Base-by-base conservation (phyloP, 2,329 filamentous ascomycete species). In the Thielaviopsis musarum region DNA sequence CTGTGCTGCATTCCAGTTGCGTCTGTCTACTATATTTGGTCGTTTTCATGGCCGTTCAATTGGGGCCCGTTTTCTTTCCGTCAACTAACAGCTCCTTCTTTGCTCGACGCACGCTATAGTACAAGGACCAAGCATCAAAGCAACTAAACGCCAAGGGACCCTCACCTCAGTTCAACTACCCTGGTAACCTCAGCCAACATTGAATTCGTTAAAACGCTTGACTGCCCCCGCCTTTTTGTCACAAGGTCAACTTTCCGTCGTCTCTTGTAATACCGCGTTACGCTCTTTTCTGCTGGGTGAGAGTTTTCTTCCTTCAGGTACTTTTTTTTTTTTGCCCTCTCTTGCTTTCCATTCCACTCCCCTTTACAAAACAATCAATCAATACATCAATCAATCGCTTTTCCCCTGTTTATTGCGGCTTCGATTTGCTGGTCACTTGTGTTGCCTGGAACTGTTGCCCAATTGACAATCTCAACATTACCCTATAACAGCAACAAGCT, bases 171-270 rank as follows among this genome's bases (percentile, higher is more conserved):
- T 45, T 45, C 38, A 45, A 15, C 34, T 48, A 49, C 49, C 56
- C 49, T 52, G 34, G 56, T 51, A 30, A 30, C 56, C 51, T 58
- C 48, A 52, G 57, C 57, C 49, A 58, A 53, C 57, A 34, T 52
- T 38, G 51, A 58, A 58, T 48, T 52, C 51, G 30, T 53, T 54
- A 54, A 58, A 53, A 53, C 38, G 38, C 57, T 53, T 54, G 48
- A 58, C 48, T 58, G 34, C 26, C 57, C 57, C 49, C 49, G 45
- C 56, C 56, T 58, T 58, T 58, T 58, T 45, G 56, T 58, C 56
- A 58, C 56, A 58, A 58, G 56, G 38, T 48, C 56, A 56, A 38
- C 54, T 48, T 58, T 58, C 56, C 30, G 51, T 53, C 56, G 28
- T 58, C 30, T 58, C 30, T 54, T 58, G 56, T 58, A 58, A 52